Evolutionary conservation across 2,329 filamentous ascomycete species (phyloP).

Genomic region (Fusarium succisae): DNA sequence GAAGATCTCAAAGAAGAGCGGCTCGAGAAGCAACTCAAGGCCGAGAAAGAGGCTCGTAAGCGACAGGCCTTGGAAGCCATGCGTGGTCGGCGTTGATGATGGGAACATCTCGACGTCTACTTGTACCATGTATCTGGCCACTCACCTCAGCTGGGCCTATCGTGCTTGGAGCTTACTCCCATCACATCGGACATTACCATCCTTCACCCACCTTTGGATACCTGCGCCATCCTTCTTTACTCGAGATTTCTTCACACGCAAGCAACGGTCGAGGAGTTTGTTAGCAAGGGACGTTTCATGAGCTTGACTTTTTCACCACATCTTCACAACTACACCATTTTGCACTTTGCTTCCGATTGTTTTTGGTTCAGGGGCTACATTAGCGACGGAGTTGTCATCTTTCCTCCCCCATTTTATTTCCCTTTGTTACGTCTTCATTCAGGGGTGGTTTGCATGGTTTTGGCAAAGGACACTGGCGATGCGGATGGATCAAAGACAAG

Average conservation of each 20-base stretch:
- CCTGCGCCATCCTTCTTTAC: neutral
- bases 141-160: neutral
- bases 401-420: conserved; percentile 5
- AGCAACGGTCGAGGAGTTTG: conserved; percentile 33
- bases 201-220: neutral
- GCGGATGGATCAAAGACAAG: conserved; percentile 2
- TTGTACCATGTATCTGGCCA: neutral
- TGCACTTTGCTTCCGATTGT: conserved; percentile 11
- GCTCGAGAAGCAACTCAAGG: conserved; percentile 69
- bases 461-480: conserved; percentile 15
- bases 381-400: conserved; percentile 52
- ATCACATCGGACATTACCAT: neutral
- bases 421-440: neutral
- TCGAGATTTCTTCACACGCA: conserved; percentile 18
- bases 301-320: conserved; percentile 12
- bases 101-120: neutral
- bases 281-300: conserved; percentile 30
- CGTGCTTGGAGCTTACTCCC: neutral
- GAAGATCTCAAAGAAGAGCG: conserved; percentile 74
- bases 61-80: conserved; percentile 52
- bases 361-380: conserved; percentile 42
- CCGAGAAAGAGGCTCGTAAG: conserved; percentile 68
- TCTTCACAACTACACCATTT: neutral
- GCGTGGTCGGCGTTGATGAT: conserved; percentile 45
- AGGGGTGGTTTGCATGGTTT: conserved; percentile 26